A percentile compares a stretch with the other conserved stretches of the same genome.
phyloP scores from a whole-genome alignment of 1,284 basidiomycete genomes.

The Cryptococcus sp. region DNA sequence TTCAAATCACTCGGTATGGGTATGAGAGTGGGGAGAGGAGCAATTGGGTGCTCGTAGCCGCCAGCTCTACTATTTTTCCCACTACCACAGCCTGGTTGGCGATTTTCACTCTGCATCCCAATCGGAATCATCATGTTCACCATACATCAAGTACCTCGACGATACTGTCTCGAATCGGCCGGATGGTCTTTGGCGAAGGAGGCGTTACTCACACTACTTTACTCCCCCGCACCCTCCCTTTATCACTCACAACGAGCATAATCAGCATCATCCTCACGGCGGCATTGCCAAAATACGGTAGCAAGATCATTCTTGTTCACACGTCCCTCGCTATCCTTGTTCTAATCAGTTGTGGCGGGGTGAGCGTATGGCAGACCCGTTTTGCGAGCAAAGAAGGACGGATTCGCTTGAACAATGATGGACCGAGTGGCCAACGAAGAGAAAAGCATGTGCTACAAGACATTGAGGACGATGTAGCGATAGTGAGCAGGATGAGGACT shows the following conservation, averaged over 20 bases:
- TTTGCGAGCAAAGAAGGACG: constrained; percentile 8
- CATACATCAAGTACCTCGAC: too few relatives aligned
- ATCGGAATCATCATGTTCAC: too few relatives aligned
- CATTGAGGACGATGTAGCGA: constrained; percentile 2
- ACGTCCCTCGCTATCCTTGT: constrained; percentile 8
- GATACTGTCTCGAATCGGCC: too few relatives aligned
- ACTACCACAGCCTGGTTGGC: constrained; percentile 14
- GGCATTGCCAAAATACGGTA: not conserved
- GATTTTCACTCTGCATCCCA: constrained; percentile 1
- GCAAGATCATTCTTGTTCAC: constrained; percentile 13
- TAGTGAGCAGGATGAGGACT: constrained; percentile 12
- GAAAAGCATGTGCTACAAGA: constrained; percentile 2
- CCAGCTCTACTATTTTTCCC: constrained; percentile 11
- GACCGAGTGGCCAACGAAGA: constrained; percentile 1
- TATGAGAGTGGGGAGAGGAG: not conserved
- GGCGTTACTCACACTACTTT: constrained; percentile 35
- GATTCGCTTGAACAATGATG: constrained; percentile 15
- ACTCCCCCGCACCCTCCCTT: constrained; percentile 27
- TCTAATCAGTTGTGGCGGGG: constrained; percentile 4
- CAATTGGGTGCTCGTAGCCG: constrained; percentile 11
- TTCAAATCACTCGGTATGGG: too few relatives aligned
- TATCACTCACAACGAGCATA: constrained; percentile 14
- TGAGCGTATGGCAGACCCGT: constrained; percentile 11
- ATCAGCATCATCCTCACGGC: constrained; percentile 14
- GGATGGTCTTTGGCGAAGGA: constrained; percentile 12